Percentiles rank a stretch among this genome's conserved stretches.
phyloP scores from a whole-genome alignment of 2,329 filamentous ascomycete genomes.

The Leptodontidium sp. region DNA sequence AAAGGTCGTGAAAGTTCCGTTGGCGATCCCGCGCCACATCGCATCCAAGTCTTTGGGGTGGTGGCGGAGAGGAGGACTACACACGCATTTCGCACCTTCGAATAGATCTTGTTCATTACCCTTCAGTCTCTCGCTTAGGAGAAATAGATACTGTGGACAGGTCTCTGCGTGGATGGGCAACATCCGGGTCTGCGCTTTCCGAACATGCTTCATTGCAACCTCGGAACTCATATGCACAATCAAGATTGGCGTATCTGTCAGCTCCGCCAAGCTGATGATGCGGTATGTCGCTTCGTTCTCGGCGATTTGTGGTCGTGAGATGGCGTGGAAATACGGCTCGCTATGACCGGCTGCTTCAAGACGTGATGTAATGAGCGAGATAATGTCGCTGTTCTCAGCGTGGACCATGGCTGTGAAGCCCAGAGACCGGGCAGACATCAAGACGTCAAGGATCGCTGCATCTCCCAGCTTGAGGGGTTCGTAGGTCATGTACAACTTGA shows the following conservation, averaged over 20 bases:
- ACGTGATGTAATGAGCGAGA: constrained; percentile 52
- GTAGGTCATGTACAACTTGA: constrained; percentile 64
- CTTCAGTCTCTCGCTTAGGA: constrained; percentile 57
- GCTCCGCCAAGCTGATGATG: constrained; percentile 57
- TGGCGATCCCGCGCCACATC: constrained; percentile 59
- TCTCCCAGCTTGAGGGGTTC: constrained; percentile 58
- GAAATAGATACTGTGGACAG: constrained; percentile 65
- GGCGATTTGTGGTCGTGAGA: constrained; percentile 54
- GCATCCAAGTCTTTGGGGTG: constrained; percentile 56
- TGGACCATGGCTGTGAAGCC: constrained; percentile 59
- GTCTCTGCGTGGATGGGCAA: constrained; percentile 64
- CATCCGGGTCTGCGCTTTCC: constrained; percentile 57
- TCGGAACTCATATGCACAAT: constrained; percentile 61
- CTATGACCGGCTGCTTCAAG: constrained; percentile 51
- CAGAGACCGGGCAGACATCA: constrained; percentile 54
- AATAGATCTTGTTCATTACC: constrained; percentile 51
- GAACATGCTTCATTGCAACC: constrained; percentile 56
- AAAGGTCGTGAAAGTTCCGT: constrained; percentile 63
- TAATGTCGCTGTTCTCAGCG: constrained; percentile 57
- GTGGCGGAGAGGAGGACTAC: constrained; percentile 59
- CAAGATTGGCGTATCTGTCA: constrained; percentile 59
- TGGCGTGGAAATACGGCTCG: constrained; percentile 55
- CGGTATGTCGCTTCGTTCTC: constrained; percentile 60
- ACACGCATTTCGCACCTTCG: constrained; percentile 63
- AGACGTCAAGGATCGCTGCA: constrained; percentile 57